Evolutionary conservation across 164 flowering plant species (phyloP), one percentile per base, ranked within the genome.

Genomic region (Cinnamomum chago): DNA sequence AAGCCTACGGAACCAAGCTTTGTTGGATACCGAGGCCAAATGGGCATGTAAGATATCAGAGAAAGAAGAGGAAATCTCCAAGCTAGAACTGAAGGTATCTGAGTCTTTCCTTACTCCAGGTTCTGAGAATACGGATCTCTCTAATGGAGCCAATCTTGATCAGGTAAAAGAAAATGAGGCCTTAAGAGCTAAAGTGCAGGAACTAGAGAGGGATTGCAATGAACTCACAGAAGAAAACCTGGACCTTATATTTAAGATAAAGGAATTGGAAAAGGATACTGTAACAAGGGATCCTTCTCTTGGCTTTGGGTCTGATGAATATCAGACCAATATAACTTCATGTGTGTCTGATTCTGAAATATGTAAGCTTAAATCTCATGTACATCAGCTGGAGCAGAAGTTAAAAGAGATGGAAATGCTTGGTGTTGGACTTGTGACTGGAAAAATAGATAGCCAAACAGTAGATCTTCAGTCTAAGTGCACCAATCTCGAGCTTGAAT

Each of bases 181-280:
- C 70, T 73, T 90, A 62, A 84, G 70, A 80, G 83, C 75, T 70
- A 87, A 85, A 79, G 78, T 86, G 35, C 85, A 85, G 79, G 88
- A 87, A 73, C 90, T 90, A 67, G 91, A 90, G 81, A 83, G 67
- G 76, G 89, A 88, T 72, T 88, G 90, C 83, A 82, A 78, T 80
- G 90, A 85, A 76, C 87, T 89, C 58, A 87, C 89, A 58, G 88
- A 86, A 23, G 90, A 87, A 83, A 87, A 89, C 74, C 80, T 87
- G 65, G 84, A 82, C 28, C 92, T 89, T 75, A 55, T 84, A 68
- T 65, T 83, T 25, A 83, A 86, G 81, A 81, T 89, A 68, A 86
- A 89, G 65, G 86, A 82, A 78, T 77, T 82, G 40, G 76, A 68
- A 66, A 83, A 70, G 74, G 78, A 74, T 62, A 65, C 50, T 40